These are phyloP conservation scores for Ormosia semicastrata DNA, from an alignment of 306 rosid species.

Conservation along the genomic window DNA sequence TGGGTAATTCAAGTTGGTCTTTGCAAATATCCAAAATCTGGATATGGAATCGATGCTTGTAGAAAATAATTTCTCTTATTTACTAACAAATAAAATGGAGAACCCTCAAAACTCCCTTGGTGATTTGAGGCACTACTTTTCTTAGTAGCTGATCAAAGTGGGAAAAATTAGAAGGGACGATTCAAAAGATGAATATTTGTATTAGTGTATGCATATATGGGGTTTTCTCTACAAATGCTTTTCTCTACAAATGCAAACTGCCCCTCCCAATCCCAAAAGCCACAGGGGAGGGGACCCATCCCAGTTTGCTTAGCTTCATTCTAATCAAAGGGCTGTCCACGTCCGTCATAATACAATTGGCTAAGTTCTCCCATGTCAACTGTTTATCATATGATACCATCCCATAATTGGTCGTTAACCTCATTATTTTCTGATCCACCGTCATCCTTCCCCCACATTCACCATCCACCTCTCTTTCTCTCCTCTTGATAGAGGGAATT, in stretches of 20 bases:
- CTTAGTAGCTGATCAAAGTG: not conserved
- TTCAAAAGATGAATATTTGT: not conserved
- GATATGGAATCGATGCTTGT: not conserved
- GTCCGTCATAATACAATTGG: not conserved
- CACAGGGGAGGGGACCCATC: not conserved
- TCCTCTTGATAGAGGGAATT: not conserved
- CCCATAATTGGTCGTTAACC: not conserved
- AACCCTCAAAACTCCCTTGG: not conserved
- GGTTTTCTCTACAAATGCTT: not conserved
- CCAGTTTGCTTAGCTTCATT: not conserved
- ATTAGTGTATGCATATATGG: not conserved
- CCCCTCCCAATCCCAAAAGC: not conserved
- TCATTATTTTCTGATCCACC: slow-evolving; percentile 17
- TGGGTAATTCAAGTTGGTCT: not conserved
- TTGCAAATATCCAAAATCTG: not conserved
- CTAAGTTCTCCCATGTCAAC: not conserved
- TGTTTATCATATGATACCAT: not conserved
- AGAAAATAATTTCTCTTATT: not conserved
- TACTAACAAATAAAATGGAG: not conserved
- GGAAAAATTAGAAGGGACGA: not conserved
- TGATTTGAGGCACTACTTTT: not conserved
- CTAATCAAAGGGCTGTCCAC: not conserved
- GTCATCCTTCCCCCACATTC: not conserved
- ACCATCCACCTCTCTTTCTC: too few species aligned
- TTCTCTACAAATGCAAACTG: not conserved